Percentiles rank a stretch among this genome's conserved stretches.
Conservation (phyloP, 73 alveolate species). For the Effrenium voratum region DNA sequence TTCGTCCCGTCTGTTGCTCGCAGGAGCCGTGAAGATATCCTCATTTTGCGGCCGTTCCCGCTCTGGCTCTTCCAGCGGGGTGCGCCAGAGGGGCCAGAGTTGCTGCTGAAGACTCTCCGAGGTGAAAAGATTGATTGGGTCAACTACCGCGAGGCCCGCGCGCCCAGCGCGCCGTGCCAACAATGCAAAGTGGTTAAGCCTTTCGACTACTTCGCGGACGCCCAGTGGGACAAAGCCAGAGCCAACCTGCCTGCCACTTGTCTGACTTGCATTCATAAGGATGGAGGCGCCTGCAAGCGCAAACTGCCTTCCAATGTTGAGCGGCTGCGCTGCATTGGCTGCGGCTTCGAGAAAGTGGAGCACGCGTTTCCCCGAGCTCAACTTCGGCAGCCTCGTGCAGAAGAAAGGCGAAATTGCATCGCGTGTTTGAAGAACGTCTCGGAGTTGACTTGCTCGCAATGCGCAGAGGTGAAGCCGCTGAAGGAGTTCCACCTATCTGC, state of each 20-base stretch:
- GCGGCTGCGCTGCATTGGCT: background rate
- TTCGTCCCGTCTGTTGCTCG: too few relatives aligned
- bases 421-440: background rate
- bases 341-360: background rate
- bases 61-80: conserved; percentile 30
- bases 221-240: conserved; percentile 3
- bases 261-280: conserved; percentile 3
- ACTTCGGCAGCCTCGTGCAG: background rate
- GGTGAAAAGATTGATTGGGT: background rate
- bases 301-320: too few relatives aligned
- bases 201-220: background rate
- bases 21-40: background rate
- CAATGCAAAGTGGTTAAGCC: background rate
- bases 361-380: background rate
- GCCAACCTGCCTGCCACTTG: conserved; percentile 24
- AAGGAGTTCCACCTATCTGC: too few relatives aligned
- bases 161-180: background rate
- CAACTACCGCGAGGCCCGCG: background rate
- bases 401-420: background rate
- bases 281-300: background rate
- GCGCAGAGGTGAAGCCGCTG: too few relatives aligned
- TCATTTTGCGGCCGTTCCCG: conserved; percentile 3
- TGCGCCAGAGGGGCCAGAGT: background rate
- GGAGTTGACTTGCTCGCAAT: too few relatives aligned
- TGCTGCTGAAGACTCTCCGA: background rate